phyloP scores from a whole-genome alignment of 2,329 filamentous ascomycete genomes.

The Penicillium thymicola region DNA sequence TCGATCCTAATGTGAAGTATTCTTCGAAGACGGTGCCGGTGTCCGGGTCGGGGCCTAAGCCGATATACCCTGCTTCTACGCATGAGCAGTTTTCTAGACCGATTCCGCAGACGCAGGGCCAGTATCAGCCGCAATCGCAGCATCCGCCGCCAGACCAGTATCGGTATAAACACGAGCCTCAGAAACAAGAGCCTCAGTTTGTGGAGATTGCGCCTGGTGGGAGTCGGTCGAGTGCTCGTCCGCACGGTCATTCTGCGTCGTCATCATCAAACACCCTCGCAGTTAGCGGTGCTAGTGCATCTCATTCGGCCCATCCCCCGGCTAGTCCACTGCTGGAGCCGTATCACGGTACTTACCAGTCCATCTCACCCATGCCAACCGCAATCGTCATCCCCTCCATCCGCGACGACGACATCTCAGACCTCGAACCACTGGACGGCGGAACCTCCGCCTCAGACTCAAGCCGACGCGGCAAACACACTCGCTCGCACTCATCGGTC shows the following conservation, averaged over 20 bases:
- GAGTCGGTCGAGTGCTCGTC: constrained; percentile 21
- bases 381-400: constrained; percentile 62
- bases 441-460: constrained; percentile 25
- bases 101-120: neutral
- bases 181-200: constrained; percentile 33
- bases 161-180: constrained; percentile 22
- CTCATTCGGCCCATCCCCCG: constrained; percentile 53
- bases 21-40: constrained; percentile 24
- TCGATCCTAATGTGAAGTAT: constrained; percentile 41
- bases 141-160: neutral
- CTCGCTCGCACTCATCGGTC: constrained; percentile 22
- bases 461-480: constrained; percentile 26
- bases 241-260: constrained; percentile 37
- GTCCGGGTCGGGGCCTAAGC: constrained; percentile 4
- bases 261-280: constrained; percentile 39
- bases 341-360: constrained; percentile 91
- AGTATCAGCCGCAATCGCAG: neutral
- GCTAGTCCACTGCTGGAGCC: constrained; percentile 84
- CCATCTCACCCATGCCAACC: constrained; percentile 90
- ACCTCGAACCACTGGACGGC: constrained; percentile 46
- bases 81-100: constrained; percentile 28
- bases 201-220: constrained; percentile 36
- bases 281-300: constrained; percentile 28
- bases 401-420: constrained; percentile 53
- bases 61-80: constrained; percentile 23